Evolutionary conservation across 345 rosid genomes (phyloP).

Genomic region (Populus euphratica): DNA sequence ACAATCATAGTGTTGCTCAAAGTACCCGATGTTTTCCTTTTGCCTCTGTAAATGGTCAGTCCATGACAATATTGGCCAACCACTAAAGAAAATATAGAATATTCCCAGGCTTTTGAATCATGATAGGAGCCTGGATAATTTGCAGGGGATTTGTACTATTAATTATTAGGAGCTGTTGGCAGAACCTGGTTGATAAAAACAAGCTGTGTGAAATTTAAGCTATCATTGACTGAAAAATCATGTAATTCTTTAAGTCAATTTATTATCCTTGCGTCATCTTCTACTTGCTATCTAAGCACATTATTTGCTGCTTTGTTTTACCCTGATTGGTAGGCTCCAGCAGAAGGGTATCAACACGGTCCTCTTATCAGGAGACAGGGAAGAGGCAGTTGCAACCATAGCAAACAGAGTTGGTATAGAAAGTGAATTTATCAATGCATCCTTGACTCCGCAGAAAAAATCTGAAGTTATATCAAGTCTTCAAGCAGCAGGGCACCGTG

Average conservation of each 20-base stretch:
- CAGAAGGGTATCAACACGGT: conserved; percentile 75
- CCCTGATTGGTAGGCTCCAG: conserved; percentile 53
- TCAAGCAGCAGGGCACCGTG: conserved; percentile 71
- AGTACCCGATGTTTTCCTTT: neutral
- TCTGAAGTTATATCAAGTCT: conserved; percentile 61
- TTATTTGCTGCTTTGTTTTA: conserved; percentile 13
- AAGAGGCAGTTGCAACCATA: conserved; percentile 87
- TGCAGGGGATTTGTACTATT: neutral
- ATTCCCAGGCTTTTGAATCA: neutral
- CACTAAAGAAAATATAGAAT: neutral
- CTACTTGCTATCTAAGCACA: neutral
- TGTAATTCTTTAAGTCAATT: neutral
- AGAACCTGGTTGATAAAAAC: neutral
- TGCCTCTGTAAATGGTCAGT: neutral
- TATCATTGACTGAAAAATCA: neutral
- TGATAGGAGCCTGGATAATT: neutral
- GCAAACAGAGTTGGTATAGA: conserved; percentile 70
- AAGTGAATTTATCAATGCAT: conserved; percentile 55
- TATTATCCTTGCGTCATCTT: neutral
- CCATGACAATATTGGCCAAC: neutral
- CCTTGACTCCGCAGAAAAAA: conserved; percentile 76
- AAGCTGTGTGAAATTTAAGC: neutral
- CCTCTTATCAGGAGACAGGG: conserved; percentile 92
- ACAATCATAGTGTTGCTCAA: neutral
- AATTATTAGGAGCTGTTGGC: neutral